A percentile compares a stretch with the other conserved stretches of the same genome.
phyloP scores from a whole-genome alignment of 345 rosid genomes.

The Camelina sativa region DNA sequence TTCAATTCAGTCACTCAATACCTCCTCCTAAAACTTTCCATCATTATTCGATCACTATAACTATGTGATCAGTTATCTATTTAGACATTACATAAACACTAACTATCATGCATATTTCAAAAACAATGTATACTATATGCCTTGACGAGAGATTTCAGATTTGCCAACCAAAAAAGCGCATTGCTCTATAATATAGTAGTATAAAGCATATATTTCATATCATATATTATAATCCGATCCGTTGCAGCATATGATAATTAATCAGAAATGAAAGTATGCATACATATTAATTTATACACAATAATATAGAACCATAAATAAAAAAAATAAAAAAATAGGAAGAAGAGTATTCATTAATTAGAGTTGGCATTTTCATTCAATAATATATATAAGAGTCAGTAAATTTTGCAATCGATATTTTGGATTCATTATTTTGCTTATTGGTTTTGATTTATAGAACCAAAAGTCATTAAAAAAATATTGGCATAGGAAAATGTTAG shows the following conservation, averaged over 20 bases:
- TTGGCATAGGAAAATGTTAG: neutral
- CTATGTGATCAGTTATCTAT: neutral
- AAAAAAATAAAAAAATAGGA: neutral
- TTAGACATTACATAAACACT: constrained; percentile 4
- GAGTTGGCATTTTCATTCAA: neutral
- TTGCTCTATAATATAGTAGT: too few species aligned
- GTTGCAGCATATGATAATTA: neutral
- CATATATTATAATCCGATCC: neutral
- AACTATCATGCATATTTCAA: neutral
- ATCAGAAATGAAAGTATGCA: neutral
- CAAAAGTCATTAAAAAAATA: neutral
- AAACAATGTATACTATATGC: neutral
- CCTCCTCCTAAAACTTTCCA: neutral
- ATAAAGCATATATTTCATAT: neutral
- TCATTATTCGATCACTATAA: neutral
- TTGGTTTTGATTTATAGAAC: too few species aligned
- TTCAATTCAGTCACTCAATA: too few species aligned
- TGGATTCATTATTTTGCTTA: too few species aligned
- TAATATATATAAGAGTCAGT: neutral
- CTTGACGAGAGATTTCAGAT: too few species aligned
- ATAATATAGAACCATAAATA: neutral
- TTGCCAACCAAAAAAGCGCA: neutral
- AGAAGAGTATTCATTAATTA: neutral
- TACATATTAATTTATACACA: neutral
- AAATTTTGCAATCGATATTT: neutral